Evolutionary conservation across 257 asterid genomes (phyloP).

Genomic region (Nicotiana noctiflora): DNA sequence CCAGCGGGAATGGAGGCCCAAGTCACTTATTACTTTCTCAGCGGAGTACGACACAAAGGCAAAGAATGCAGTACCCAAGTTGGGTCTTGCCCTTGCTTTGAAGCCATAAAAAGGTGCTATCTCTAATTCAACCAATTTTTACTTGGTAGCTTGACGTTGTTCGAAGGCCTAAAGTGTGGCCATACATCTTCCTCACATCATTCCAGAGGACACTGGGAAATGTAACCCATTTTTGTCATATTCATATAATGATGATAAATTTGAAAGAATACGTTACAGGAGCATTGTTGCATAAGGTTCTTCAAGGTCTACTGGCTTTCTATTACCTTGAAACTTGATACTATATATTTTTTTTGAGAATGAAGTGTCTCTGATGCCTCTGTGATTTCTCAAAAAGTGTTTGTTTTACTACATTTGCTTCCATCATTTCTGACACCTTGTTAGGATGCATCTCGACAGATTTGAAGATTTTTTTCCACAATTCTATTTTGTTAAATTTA

Average conservation of each 20-base stretch:
- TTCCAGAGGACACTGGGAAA: constrained; percentile 13
- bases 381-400: background rate
- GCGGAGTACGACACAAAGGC: constrained; percentile 72
- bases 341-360: background rate
- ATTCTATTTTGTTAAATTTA: background rate
- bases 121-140: constrained; percentile 14
- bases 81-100: constrained; percentile 66
- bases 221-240: constrained; percentile 24
- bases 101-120: constrained; percentile 50
- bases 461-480: no score
- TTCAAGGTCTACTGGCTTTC: background rate
- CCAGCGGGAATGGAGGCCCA: constrained; percentile 84
- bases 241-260: constrained; percentile 27
- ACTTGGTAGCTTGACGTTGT: constrained; percentile 13
- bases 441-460: no score
- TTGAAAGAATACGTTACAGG: constrained; percentile 13
- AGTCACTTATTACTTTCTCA: constrained; percentile 63
- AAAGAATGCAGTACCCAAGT: constrained; percentile 38
- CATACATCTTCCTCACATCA: constrained; percentile 11
- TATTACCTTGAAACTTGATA: constrained; percentile 2
- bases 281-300: background rate
- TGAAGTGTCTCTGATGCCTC: background rate
- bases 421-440: no score
- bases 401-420: background rate
- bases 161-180: constrained; percentile 18